Base-by-base conservation (phyloP, 2,329 filamentous ascomycete species). In the Penicillium sp. region DNA sequence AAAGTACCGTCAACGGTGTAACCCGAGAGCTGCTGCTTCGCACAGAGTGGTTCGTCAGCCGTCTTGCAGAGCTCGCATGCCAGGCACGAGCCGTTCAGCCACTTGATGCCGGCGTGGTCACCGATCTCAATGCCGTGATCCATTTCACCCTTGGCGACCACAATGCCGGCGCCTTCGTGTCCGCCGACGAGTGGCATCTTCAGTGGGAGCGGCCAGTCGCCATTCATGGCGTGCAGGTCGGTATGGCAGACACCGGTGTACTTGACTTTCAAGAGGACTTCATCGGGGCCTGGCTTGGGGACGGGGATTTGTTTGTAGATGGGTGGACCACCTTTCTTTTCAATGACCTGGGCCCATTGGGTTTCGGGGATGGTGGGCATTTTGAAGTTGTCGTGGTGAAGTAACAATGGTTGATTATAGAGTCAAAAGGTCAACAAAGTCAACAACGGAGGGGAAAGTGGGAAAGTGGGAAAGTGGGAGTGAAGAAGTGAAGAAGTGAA, bases 1-100 rank as follows among this genome's bases (percentile, higher is more conserved):
- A 97, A 97, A 34, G 87, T 86, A 26, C 92, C 92, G 70, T 96
- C 90, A 69, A 96, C 91, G 4, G 90, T 95, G 82, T 95, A 96
- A 50, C 93, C 93, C 1, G 91, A 95, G 33, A 96, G 83, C 29
- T 82, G 77, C 21, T 89, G 84, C 53, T 89, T 78, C 13, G 82
- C 73, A 78, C 93, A 97, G 5, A 96, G 86, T 2, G 90, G 87
- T 77, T 97, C 92, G 63, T 96, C 89, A 41, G 84, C 74, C 62
- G 85, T 81, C 68, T 88, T 85, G 79, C 92, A 97, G 82, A 90
- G 96, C 63, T 85, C 81, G 78, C 92, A 97, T 59, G 80, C 74
- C 56, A 96, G 79, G 75, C 93, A 97, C 40, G 88, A 87, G 58
- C 90, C 89, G 75, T 96, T 94, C 68, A 97, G 80, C 91, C 91